phyloP scores from a whole-genome alignment of 176 grass and related monocot genomes.

The Aegilops longissima region DNA sequence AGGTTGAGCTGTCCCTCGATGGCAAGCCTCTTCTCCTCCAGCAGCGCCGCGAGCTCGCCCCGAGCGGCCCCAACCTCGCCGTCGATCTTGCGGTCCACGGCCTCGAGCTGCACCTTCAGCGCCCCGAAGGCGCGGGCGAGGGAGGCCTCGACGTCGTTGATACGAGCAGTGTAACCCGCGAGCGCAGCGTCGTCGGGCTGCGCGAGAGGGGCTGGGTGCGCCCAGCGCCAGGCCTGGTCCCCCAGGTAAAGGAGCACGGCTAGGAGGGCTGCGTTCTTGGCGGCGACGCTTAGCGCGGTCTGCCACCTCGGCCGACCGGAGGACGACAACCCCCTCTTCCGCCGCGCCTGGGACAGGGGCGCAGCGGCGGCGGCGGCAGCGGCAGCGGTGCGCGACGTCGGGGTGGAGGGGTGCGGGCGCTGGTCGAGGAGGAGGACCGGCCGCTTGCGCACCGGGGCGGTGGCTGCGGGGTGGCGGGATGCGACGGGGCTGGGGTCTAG shows the following conservation, averaged over 20 bases:
- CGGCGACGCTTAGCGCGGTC: conserved; percentile 48
- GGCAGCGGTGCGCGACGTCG: background rate
- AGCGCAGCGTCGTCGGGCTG: conserved; percentile 23
- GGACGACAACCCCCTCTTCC: conserved; percentile 14
- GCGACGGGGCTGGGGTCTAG: conserved; percentile 36
- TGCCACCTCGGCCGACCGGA: conserved; percentile 37
- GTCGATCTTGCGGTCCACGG: conserved; percentile 79
- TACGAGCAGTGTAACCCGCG: conserved; percentile 40
- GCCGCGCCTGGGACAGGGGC: background rate
- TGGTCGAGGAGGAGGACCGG: conserved; percentile 43
- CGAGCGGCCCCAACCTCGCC: conserved; percentile 42
- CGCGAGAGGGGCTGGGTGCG: conserved; percentile 5
- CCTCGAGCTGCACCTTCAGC: conserved; percentile 78
- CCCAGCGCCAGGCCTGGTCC: conserved; percentile 45
- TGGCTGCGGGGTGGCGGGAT: conserved; percentile 6
- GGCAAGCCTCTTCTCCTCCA: conserved; percentile 56
- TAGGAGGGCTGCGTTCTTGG: conserved; percentile 50
- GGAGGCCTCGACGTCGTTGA: conserved; percentile 68
- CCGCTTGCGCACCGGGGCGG: conserved; percentile 43
- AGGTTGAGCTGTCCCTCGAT: conserved; percentile 48
- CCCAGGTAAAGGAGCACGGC: conserved; percentile 51
- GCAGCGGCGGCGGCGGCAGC: background rate
- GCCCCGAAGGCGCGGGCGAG: conserved; percentile 50
- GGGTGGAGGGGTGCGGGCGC: conserved; percentile 23
- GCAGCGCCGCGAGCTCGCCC: conserved; percentile 39